phyloP scores from a whole-genome alignment of 352 stramenopile genomes.

The Pythium sukuiense region DNA sequence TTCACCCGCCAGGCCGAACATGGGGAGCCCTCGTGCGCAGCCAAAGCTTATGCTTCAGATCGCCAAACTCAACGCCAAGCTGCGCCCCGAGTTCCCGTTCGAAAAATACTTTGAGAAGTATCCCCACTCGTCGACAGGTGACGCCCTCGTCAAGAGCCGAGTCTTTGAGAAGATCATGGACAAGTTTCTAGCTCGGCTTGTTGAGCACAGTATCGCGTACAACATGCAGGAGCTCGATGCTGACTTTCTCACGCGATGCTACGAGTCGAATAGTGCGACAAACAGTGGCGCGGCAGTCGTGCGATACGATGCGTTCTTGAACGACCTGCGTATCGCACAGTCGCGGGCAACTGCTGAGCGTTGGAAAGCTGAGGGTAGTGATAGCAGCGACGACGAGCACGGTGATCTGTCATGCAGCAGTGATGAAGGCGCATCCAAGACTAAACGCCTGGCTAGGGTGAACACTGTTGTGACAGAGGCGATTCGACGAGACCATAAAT shows the following conservation, averaged over 20 bases:
- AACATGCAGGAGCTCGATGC: conserved; percentile 72
- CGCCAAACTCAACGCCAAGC: conserved; percentile 44
- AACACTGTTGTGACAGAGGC: conserved; percentile 32
- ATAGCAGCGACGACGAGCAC: conserved; percentile 31
- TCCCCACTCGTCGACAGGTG: conserved; percentile 23
- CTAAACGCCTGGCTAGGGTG: conserved; percentile 32
- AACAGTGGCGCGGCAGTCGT: conserved; percentile 22
- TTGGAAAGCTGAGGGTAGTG: conserved; percentile 16
- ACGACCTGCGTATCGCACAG: conserved; percentile 43
- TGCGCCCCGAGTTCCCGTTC: conserved; percentile 60
- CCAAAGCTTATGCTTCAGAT: conserved; percentile 35
- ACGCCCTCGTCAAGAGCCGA: conserved; percentile 46
- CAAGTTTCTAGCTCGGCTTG: conserved; percentile 67
- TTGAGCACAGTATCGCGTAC: conserved; percentile 52
- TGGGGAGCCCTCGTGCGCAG: not conserved
- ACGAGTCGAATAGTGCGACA: not conserved
- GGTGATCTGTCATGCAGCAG: conserved; percentile 26
- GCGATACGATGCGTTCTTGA: conserved; percentile 55
- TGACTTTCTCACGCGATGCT: conserved; percentile 34
- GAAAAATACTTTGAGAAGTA: conserved; percentile 82
- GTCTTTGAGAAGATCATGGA: conserved; percentile 78
- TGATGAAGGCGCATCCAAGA: conserved; percentile 41
- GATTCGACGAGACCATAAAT: conserved; percentile 40
- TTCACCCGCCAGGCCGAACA: conserved; percentile 5
- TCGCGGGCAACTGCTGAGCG: conserved; percentile 17